Percentiles rank a stretch among this genome's conserved stretches.
Conservation (phyloP, 805 yeast species). For the Torulaspora franciscae region DNA sequence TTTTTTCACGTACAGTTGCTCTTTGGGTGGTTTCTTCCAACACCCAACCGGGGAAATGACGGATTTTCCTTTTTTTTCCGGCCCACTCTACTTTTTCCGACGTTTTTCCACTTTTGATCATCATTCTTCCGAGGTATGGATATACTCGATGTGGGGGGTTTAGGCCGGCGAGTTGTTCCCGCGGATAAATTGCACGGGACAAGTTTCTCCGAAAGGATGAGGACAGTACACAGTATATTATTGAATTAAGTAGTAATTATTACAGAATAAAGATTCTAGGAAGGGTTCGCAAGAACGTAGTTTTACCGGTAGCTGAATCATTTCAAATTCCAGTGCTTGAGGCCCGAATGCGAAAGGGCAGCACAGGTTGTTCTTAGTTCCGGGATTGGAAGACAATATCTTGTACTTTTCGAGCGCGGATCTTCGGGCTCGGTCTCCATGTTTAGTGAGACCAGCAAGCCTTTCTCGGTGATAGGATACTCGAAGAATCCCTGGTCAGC, state of each 20-base stretch:
- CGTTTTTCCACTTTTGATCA: conserved; percentile 3
- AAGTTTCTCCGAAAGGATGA: background rate
- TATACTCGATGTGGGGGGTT: background rate
- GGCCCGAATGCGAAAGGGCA: conserved; percentile 26
- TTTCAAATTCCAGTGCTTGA: conserved; percentile 24
- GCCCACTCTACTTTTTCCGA: background rate
- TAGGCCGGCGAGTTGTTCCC: background rate
- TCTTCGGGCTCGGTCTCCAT: conserved; percentile 59
- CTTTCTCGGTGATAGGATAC: conserved; percentile 53
- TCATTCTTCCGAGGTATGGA: background rate
- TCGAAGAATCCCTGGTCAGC: conserved; percentile 45
- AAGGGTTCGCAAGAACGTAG: background rate
- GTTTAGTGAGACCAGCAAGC: conserved; percentile 65
- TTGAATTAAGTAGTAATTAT: background rate
- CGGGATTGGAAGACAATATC: conserved; percentile 71
- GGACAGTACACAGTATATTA: background rate
- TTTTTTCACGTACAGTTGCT: background rate
- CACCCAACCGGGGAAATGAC: background rate
- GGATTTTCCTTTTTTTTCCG: conserved; percentile 1
- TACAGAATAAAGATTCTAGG: background rate
- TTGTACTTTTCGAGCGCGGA: conserved; percentile 48
- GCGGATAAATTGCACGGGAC: background rate
- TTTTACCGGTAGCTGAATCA: background rate
- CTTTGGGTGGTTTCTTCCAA: background rate
- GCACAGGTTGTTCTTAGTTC: conserved; percentile 38